These are phyloP conservation scores for Amylocystis lapponica DNA, from an alignment of 768 basidiomycete species.

Conservation along the genomic window DNA sequence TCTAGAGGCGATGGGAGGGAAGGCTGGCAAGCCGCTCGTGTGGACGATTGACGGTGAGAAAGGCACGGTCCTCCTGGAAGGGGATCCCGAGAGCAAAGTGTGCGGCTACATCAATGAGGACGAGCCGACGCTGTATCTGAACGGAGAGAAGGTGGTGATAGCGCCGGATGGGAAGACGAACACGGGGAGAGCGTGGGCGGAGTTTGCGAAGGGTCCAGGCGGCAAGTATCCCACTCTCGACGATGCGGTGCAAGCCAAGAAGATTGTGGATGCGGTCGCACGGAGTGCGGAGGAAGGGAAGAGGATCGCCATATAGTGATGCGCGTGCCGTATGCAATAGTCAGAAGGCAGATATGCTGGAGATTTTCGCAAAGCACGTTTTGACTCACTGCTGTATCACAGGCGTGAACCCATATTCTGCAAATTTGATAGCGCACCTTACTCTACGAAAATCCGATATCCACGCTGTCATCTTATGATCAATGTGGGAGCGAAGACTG, in stretches of 20 bases:
- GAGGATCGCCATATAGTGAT: conserved; percentile 1
- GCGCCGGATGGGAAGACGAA: conserved; percentile 3
- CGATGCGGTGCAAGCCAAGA: conserved; percentile 21
- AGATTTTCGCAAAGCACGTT: too few species aligned
- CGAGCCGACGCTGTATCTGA: conserved; percentile 25
- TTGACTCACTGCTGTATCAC: too few species aligned
- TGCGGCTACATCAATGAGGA: conserved; percentile 14
- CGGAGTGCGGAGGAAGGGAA: conserved; percentile 19
- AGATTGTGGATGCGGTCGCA: conserved; percentile 20
- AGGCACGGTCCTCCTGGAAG: conserved; percentile 24
- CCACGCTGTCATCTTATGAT: too few species aligned
- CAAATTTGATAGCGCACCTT: too few species aligned
- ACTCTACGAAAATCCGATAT: too few species aligned
- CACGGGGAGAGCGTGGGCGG: conserved; percentile 16
- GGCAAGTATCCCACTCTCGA: conserved; percentile 24
- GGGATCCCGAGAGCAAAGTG: conserved; percentile 7
- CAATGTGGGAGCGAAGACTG: too few species aligned
- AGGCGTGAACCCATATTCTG: too few species aligned
- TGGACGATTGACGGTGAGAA: conserved; percentile 33
- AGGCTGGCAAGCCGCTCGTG: conserved; percentile 17
- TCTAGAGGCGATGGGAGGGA: conserved; percentile 15
- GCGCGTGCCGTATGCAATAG: too few species aligned
- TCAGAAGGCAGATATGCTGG: neutral
- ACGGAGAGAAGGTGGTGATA: conserved; percentile 23
- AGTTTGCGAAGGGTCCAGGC: conserved; percentile 18